Evolutionary conservation across 164 flowering plant species (phyloP).

Genomic region (Stephania japonica): DNA sequence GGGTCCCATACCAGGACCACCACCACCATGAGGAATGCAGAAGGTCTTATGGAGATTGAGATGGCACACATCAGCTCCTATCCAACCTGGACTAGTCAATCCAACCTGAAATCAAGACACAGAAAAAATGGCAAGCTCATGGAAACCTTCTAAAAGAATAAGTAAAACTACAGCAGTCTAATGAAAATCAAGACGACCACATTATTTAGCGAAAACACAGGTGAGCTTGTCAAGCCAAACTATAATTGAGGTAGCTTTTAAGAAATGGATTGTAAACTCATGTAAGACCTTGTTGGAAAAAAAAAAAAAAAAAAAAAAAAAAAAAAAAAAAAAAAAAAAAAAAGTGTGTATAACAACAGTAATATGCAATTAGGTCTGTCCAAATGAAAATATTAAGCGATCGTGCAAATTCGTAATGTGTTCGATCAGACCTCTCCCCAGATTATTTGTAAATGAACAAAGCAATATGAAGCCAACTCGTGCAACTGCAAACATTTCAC

Average conservation of each 20-base stretch:
- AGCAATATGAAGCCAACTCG: neutral
- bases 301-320: too few species aligned
- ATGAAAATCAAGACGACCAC: neutral
- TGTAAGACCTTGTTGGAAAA: too few species aligned
- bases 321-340: too few species aligned
- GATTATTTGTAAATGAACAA: neutral
- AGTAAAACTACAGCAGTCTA: neutral
- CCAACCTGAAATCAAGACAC: slow-evolving; percentile 57
- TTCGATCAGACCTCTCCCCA: neutral
- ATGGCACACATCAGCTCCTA: slow-evolving; percentile 99
- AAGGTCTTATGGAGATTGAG: slow-evolving; percentile 98
- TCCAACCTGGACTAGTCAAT: slow-evolving; percentile 92
- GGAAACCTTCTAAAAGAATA: neutral
- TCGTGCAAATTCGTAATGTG: neutral
- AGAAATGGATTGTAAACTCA: too few species aligned
- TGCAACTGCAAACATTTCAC: neutral
- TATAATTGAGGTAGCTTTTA: too few species aligned
- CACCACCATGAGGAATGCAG: slow-evolving; percentile 99
- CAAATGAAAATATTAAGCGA: too few species aligned
- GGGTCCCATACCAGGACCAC: slow-evolving; percentile 99
- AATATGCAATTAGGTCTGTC: too few species aligned
- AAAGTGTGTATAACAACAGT: too few species aligned
- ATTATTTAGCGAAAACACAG: neutral
- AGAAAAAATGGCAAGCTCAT: neutral
- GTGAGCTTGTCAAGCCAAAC: too few species aligned